These are phyloP conservation scores for Colletotrichum eremochloae DNA, from an alignment of 2,329 filamentous ascomycete species.

Conservation along the genomic window DNA sequence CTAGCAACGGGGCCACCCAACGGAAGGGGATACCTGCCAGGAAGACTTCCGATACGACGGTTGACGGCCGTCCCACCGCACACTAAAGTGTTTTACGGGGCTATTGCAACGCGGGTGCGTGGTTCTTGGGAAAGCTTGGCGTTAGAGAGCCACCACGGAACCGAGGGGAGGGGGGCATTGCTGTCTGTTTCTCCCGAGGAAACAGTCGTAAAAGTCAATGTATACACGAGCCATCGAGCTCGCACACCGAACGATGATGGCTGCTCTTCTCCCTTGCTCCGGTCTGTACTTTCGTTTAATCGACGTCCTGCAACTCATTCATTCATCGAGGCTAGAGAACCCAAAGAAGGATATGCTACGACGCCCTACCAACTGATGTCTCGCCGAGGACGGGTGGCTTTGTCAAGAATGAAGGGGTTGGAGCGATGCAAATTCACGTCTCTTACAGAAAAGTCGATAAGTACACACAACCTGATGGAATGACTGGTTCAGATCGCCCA, in stretches of 20 bases:
- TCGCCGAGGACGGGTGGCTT: not conserved
- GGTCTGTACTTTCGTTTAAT: not conserved
- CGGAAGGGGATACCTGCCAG: constrained; percentile 21
- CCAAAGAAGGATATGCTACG: not conserved
- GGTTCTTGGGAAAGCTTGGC: constrained; percentile 39
- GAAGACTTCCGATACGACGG: constrained; percentile 41
- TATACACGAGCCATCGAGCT: not conserved
- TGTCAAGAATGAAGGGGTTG: not conserved
- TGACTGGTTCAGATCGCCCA: not conserved
- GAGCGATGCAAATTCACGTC: not conserved
- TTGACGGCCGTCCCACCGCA: constrained; percentile 24
- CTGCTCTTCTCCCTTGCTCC: not conserved
- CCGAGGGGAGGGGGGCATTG: not conserved
- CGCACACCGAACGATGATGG: not conserved
- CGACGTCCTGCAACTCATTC: not conserved
- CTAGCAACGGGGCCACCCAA: not conserved
- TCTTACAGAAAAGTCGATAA: not conserved
- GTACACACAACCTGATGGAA: not conserved
- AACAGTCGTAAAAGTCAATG: not conserved
- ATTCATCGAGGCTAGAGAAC: not conserved
- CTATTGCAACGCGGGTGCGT: not conserved
- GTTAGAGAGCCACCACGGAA: not conserved
- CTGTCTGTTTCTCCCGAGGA: constrained; percentile 8
- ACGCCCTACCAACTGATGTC: not conserved
- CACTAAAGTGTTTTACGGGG: constrained; percentile 33